phyloP scores from a whole-genome alignment of 2,329 filamentous ascomycete species.

The Talaromyces funiculosus region DNA sequence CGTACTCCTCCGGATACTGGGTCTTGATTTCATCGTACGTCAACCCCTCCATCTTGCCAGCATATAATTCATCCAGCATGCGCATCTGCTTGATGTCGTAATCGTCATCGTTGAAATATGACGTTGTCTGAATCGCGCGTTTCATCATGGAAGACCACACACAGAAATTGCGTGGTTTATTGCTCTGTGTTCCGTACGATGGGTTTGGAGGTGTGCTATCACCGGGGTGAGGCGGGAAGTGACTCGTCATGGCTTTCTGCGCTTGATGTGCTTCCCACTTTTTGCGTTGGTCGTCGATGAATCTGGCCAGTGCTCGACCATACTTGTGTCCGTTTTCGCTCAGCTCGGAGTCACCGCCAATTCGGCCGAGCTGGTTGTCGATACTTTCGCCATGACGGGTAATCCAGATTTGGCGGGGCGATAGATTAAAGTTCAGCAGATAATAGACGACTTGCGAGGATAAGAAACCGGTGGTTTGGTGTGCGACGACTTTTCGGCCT shows the following conservation, averaged over 20 bases:
- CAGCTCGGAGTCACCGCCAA: constrained; percentile 83
- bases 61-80: constrained; percentile 94
- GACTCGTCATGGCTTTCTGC: constrained; percentile 67
- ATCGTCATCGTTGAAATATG: constrained; percentile 90
- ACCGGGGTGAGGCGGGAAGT: constrained; percentile 84
- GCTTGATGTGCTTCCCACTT: constrained; percentile 80
- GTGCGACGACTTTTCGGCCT: constrained; percentile 84
- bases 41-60: constrained; percentile 87
- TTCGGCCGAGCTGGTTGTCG: constrained; percentile 81
- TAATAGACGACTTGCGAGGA: constrained; percentile 91
- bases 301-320: constrained; percentile 70
- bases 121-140: constrained; percentile 78
- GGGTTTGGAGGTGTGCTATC: constrained; percentile 95
- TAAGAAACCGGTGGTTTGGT: constrained; percentile 86
- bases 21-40: constrained; percentile 85
- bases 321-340: constrained; percentile 76
- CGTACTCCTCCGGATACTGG: constrained; percentile 75
- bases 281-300: constrained; percentile 73
- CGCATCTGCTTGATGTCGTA: constrained; percentile 97
- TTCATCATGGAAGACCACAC: constrained; percentile 98
- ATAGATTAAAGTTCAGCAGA: constrained; percentile 92
- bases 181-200: constrained; percentile 54
- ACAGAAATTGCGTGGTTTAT: constrained; percentile 79
- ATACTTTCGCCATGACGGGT: constrained; percentile 87
- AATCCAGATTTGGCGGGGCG: constrained; percentile 95